Evolutionary conservation across 331 rosid species (phyloP), one percentile per base, ranked within the genome.

Genomic region (Stylosanthes scabra): DNA sequence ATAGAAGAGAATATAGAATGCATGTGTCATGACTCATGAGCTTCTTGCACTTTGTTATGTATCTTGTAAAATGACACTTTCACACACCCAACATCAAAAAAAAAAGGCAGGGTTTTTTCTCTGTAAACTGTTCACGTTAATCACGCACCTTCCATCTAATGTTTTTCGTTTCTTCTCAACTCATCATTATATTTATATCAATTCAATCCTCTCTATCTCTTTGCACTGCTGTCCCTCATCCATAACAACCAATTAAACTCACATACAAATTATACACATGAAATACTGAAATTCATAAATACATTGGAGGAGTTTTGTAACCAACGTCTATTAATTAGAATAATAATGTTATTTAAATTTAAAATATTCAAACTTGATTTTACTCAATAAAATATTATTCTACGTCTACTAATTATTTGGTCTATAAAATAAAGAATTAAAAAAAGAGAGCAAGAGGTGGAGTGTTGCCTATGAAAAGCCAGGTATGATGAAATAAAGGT

Each of bases 11-110:
- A 39, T 69, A 67, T 64, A 72, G 63, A 55, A 60, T 60, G 59
- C 56, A 15, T 70, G 31, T 66, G 85, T 83, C 93, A 88, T 88
- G 93, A 82, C 90, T 83, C 93, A 88, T 88, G 93, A 82, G 93
- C 74, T 88, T 88, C 93, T 82, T 63, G 93, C 88, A 78, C 66
- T 42, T 77, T 79, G 68, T 76, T 8, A 7, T 11, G 25, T 20
- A 68, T 72, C 66, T 75, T 77, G 83, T 74, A 83, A 83, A 82
- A 78, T 72, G 85, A 83, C 87, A 79, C 80, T 71, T 63, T 59
- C 76, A n/a, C n/a, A 61, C 64, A 29, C 63, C 67, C 76, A 70
- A 59, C 37, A 3, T 31, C 80, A 78, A 74, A 78, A 78, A 40
- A 49, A 3, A 14, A 29, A 11, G 45, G 25, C 25, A 20, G 25